Evolutionary conservation across 2,329 filamentous ascomycete genomes (phyloP).

Genomic region (Neonectria hederae): DNA sequence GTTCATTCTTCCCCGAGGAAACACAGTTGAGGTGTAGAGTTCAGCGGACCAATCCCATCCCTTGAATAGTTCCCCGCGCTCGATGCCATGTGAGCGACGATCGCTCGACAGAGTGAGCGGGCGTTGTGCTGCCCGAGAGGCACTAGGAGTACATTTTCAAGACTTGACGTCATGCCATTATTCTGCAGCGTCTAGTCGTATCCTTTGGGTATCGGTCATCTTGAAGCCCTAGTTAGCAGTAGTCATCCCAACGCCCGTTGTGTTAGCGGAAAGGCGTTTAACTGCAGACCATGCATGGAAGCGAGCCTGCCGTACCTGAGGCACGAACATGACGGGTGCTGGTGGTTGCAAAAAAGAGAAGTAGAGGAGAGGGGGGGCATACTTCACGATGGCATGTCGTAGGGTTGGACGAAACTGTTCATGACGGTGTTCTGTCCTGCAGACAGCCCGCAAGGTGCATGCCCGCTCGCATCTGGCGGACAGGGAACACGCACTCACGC

Average conservation of each 20-base stretch:
- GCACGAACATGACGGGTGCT: not conserved
- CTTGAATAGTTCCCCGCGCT: constrained; percentile 9
- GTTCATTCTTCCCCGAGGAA: not conserved
- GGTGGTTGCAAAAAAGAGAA: not conserved
- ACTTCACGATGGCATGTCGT: too few relatives aligned
- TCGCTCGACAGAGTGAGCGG: not conserved
- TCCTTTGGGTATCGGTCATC: not conserved
- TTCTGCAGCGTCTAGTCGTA: not conserved
- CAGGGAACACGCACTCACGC: not conserved
- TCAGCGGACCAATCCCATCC: constrained; percentile 6
- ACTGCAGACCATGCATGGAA: not conserved
- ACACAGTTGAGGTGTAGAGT: not conserved
- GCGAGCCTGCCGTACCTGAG: not conserved
- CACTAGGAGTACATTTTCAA: not conserved
- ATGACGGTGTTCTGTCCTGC: not conserved
- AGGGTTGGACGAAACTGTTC: too few relatives aligned
- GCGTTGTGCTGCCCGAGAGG: not conserved
- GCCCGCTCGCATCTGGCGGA: not conserved
- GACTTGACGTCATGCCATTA: constrained; percentile 11
- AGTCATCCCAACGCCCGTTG: not conserved
- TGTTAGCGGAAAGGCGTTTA: not conserved
- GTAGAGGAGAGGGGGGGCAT: not conserved
- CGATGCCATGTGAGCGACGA: constrained; percentile 21
- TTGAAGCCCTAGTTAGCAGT: not conserved
- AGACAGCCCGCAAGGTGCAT: not conserved